These are phyloP conservation scores for Monosporascus sp. DNA, from an alignment of 2,329 filamentous ascomycete genomes.

Conservation along the genomic window DNA sequence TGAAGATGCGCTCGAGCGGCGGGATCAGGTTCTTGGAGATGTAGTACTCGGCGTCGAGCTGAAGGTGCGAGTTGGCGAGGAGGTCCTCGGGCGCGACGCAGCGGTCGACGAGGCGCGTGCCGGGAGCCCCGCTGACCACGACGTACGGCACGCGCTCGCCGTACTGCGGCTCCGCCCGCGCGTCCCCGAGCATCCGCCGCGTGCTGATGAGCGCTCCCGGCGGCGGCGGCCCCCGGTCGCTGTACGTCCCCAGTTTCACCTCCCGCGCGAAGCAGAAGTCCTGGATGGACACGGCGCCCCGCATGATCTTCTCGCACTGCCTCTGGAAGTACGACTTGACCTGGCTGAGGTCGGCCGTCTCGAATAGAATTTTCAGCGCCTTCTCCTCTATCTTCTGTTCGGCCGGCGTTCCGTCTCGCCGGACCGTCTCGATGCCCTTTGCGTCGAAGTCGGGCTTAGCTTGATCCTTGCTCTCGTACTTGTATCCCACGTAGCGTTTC, in stretches of 20 bases:
- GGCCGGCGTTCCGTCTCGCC: constrained; percentile 88
- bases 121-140: constrained; percentile 81
- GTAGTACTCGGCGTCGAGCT: constrained; percentile 93
- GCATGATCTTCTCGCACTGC: constrained; percentile 91
- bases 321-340: constrained; percentile 86
- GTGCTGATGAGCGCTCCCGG: constrained; percentile 86
- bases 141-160: constrained; percentile 95
- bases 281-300: constrained; percentile 78
- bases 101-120: constrained; percentile 78
- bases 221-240: constrained; percentile 71
- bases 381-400: constrained; percentile 97
- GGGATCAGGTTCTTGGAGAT: constrained; percentile 94
- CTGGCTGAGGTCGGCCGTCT: constrained; percentile 80
- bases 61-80: constrained; percentile 67
- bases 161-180: constrained; percentile 84
- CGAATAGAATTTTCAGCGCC: constrained; percentile 81
- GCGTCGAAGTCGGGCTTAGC: constrained; percentile 85
- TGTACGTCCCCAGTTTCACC: constrained; percentile 85
- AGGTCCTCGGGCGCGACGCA: constrained; percentile 85
- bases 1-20: constrained; percentile 92
- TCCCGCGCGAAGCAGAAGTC: constrained; percentile 96
- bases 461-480: constrained; percentile 78
- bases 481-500: constrained; percentile 97
- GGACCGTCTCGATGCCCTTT: constrained; percentile 96
- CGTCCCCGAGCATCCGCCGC: constrained; percentile 79